Evolutionary conservation across 116 monocot genomes (phyloP).

Genomic region (Cymodocea nodosa): DNA sequence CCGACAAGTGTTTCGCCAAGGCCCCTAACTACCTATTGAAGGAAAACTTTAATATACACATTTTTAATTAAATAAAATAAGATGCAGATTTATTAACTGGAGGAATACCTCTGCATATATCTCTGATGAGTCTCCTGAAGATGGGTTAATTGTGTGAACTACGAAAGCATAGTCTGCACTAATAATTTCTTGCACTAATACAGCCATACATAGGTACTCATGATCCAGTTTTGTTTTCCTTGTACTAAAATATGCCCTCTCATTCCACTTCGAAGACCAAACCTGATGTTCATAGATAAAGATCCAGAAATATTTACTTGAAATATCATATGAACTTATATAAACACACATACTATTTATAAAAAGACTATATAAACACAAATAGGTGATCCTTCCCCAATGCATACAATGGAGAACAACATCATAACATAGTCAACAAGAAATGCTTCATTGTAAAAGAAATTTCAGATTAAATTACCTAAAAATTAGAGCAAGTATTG

Average conservation of each 20-base stretch:
- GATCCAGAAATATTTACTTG: not conserved
- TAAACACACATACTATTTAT: too few relatives aligned
- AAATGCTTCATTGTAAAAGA: too few relatives aligned
- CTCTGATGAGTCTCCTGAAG: constrained; percentile 75
- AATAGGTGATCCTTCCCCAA: too few relatives aligned
- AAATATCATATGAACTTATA: too few relatives aligned
- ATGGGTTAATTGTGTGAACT: constrained; percentile 93
- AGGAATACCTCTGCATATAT: constrained; percentile 75
- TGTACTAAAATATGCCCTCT: constrained; percentile 95
- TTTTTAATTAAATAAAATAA: not conserved
- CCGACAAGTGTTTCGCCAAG: constrained; percentile 97
- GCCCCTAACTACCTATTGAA: constrained; percentile 73
- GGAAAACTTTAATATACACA: not conserved
- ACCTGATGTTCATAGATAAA: constrained; percentile 31
- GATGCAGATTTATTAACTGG: not conserved
- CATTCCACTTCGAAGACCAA: constrained; percentile 99
- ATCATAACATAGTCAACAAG: too few relatives aligned
- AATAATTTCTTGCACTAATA: constrained; percentile 90
- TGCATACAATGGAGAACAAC: too few relatives aligned
- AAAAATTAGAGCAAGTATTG: too few relatives aligned
- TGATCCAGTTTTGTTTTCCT: constrained; percentile 83
- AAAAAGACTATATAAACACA: too few relatives aligned
- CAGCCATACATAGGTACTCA: constrained; percentile 90
- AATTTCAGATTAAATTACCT: too few relatives aligned
- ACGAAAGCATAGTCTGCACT: constrained; percentile 97